Evolutionary conservation across 371 early-diverging fungal genomes (phyloP).

Genomic region (Mortierella sp.): DNA sequence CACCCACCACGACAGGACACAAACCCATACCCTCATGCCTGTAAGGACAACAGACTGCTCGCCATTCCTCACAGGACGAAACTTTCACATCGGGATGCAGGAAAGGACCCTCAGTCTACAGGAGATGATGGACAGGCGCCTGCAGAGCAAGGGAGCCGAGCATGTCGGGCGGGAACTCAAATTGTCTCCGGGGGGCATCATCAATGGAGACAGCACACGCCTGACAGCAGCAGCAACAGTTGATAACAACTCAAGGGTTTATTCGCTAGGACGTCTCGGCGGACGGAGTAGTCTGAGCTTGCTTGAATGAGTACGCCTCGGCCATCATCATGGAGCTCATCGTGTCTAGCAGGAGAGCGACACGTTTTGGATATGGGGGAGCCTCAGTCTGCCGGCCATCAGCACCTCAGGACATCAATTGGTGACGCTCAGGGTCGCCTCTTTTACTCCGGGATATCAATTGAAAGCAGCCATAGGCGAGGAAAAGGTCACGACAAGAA

Average conservation of each 20-base stretch:
- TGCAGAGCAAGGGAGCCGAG: too few species aligned
- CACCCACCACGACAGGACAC: too few species aligned
- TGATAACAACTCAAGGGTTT: background rate
- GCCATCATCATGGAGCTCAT: background rate
- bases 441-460: background rate
- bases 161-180: background rate
- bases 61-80: background rate
- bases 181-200: background rate
- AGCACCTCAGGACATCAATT: background rate
- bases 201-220: background rate
- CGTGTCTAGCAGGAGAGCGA: background rate
- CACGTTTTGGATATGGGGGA: background rate
- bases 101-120: background rate
- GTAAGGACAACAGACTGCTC: constrained; percentile 11
- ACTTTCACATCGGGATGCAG: background rate
- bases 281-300: background rate
- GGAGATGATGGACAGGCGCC: background rate
- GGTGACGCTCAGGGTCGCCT: background rate
- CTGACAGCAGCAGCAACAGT: background rate
- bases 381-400: background rate
- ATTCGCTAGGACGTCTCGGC: background rate
- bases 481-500: too few species aligned
- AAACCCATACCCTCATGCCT: constrained; percentile 10
- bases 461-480: too few species aligned
- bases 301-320: background rate